Conservation (phyloP, 352 stramenopile species). For the Globisporangium sylvaticum region DNA sequence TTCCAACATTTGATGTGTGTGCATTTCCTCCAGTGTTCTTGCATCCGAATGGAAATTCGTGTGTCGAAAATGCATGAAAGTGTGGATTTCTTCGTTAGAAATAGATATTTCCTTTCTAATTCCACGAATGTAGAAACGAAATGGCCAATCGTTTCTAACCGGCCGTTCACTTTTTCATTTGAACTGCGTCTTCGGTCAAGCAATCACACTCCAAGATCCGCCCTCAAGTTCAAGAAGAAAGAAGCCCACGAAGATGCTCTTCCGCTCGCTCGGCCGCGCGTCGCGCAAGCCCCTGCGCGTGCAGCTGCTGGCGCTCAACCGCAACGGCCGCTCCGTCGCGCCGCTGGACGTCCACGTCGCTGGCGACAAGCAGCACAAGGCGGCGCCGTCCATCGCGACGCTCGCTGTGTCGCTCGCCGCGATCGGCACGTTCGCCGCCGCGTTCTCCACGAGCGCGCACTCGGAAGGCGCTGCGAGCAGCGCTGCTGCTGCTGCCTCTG, state of each 20-base stretch:
- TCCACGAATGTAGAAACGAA: no score
- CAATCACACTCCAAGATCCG: neutral
- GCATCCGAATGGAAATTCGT: no score
- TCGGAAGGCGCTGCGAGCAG: conserved; percentile 3
- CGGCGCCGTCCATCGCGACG: neutral
- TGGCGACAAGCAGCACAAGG: conserved; percentile 1
- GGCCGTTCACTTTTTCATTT: neutral
- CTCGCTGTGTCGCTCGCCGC: conserved; percentile 7
- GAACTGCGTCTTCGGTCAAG: neutral
- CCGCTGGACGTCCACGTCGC: conserved; percentile 11
- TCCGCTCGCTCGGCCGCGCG: conserved; percentile 19
- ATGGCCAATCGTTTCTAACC: neutral
- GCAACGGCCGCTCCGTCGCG: conserved; percentile 15
- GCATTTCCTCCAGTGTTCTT: no score
- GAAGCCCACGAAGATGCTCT: conserved; percentile 10
- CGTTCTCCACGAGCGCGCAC: conserved; percentile 19
- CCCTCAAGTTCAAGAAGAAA: conserved; percentile 11
- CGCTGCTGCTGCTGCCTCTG: neutral
- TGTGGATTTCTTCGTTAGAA: no score
- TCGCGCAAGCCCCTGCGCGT: conserved; percentile 21
- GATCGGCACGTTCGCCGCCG: conserved; percentile 8
- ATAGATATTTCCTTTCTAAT: no score
- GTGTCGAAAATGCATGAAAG: no score
- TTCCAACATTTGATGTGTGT: no score
- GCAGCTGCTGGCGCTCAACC: conserved; percentile 13